Percentiles rank a stretch among this genome's conserved stretches.
Conservation (phyloP, 2,329 filamentous ascomycete species). For the Pseudogymnoascus sp. region DNA sequence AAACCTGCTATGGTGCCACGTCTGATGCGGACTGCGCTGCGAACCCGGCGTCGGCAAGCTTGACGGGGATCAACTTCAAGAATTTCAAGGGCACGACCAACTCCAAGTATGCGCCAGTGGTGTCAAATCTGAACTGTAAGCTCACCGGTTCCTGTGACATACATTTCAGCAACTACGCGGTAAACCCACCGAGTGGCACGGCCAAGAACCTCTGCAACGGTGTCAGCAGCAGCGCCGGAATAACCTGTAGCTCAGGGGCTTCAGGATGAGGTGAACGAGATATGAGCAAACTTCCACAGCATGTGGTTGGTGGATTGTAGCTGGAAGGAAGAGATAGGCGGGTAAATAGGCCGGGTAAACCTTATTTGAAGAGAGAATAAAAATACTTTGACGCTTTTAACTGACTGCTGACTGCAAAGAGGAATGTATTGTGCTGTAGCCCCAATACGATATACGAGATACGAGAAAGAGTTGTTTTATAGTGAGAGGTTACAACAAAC, state of each 20-base stretch:
- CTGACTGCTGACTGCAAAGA: neutral
- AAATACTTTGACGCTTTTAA: neutral
- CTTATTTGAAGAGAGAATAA: neutral
- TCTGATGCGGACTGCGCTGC: conserved; percentile 28
- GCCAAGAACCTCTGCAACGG: conserved; percentile 30
- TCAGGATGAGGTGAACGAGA: conserved; percentile 23
- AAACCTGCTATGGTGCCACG: conserved; percentile 36
- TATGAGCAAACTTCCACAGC: neutral
- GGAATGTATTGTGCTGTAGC: neutral
- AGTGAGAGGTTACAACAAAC: neutral
- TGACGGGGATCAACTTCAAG: conserved; percentile 31
- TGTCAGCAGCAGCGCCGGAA: conserved; percentile 26
- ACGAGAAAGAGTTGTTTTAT: neutral
- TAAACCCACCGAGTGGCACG: conserved; percentile 29
- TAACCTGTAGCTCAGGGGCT: conserved; percentile 29
- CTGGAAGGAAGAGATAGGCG: neutral
- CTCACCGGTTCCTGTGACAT: conserved; percentile 32
- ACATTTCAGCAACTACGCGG: conserved; percentile 27
- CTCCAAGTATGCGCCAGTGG: conserved; percentile 29
- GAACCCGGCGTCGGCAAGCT: conserved; percentile 28
- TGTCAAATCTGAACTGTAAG: conserved; percentile 33
- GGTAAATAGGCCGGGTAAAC: neutral
- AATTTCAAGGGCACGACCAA: conserved; percentile 34
- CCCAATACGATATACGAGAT: neutral
- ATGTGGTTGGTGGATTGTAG: neutral